Conservation (phyloP, 768 basidiomycete genomes). For the Boletus insuetus region DNA sequence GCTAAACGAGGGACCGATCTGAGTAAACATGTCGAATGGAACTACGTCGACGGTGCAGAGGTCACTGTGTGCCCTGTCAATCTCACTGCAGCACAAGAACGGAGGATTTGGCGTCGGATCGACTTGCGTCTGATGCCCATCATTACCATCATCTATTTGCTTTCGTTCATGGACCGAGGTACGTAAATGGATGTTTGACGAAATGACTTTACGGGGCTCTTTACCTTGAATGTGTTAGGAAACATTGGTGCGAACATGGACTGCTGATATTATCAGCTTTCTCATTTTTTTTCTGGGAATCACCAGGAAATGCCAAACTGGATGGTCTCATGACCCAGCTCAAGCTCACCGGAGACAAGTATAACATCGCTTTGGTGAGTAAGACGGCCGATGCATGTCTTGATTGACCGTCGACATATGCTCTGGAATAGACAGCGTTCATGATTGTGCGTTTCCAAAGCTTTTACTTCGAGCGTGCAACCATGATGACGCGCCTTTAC, state of each 20-base stretch:
- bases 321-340: constrained; percentile 2
- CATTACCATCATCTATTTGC: constrained; percentile 1
- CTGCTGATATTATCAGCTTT: not conserved
- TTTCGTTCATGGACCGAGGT: constrained; percentile 5
- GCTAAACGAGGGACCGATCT: not conserved
- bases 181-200: not conserved
- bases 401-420: not conserved
- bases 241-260: not conserved
- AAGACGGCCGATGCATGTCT: not conserved
- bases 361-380: constrained; percentile 1
- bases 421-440: not conserved
- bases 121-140: constrained; percentile 3
- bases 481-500: not conserved
- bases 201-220: not conserved
- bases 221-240: not conserved
- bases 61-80: not conserved
- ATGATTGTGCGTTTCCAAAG: not conserved
- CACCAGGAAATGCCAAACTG: constrained; percentile 1
- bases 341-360: not conserved
- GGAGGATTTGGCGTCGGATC: not conserved
- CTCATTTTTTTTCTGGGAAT: not conserved
- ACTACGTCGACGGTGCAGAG: not conserved
- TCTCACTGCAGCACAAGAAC: not conserved
- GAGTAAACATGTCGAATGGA: not conserved
- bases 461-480: not conserved